A percentile compares a stretch with the other conserved stretches of the same genome.
Conservation (phyloP, 2,329 filamentous ascomycete species). For the Fusarium sp. region DNA sequence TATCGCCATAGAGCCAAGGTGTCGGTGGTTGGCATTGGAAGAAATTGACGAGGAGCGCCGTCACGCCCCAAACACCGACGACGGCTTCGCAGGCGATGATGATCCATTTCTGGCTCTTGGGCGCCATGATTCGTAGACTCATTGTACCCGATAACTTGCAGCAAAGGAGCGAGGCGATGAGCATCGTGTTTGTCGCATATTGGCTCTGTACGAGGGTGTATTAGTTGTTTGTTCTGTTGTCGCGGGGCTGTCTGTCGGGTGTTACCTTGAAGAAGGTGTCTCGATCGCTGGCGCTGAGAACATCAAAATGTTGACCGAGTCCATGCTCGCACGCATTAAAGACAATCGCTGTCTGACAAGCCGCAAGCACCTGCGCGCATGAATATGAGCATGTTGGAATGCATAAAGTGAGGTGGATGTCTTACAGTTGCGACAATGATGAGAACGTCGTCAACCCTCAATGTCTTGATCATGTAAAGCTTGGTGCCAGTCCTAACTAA, state of each 20-base stretch:
- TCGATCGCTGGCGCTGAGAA: slow-evolving; percentile 17
- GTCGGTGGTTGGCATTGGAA: slow-evolving; percentile 43
- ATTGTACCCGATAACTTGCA: slow-evolving; percentile 45
- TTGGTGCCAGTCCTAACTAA: slow-evolving; percentile 43
- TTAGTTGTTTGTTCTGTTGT: slow-evolving; percentile 15
- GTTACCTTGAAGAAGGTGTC: slow-evolving; percentile 43
- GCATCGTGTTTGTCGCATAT: slow-evolving; percentile 42
- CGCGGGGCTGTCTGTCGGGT: no score
- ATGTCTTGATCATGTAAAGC: slow-evolving; percentile 44
- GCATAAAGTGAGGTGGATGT: background rate
- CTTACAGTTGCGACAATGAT: slow-evolving; percentile 41
- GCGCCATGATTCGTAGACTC: slow-evolving; percentile 40
- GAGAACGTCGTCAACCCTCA: slow-evolving; percentile 43
- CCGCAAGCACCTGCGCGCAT: slow-evolving; percentile 30
- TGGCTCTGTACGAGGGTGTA: slow-evolving; percentile 27
- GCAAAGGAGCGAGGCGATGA: slow-evolving; percentile 40
- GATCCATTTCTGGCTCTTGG: slow-evolving; percentile 35
- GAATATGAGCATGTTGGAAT: background rate
- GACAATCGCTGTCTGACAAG: slow-evolving; percentile 36
- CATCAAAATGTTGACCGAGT: slow-evolving; percentile 34
- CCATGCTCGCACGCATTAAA: slow-evolving; percentile 39
- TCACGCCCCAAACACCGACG: slow-evolving; percentile 39
- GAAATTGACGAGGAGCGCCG: slow-evolving; percentile 40
- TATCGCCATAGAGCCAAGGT: slow-evolving; percentile 44
- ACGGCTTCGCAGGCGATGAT: slow-evolving; percentile 33